phyloP scores from a whole-genome alignment of 345 rosid species.

The Acer campestre region DNA sequence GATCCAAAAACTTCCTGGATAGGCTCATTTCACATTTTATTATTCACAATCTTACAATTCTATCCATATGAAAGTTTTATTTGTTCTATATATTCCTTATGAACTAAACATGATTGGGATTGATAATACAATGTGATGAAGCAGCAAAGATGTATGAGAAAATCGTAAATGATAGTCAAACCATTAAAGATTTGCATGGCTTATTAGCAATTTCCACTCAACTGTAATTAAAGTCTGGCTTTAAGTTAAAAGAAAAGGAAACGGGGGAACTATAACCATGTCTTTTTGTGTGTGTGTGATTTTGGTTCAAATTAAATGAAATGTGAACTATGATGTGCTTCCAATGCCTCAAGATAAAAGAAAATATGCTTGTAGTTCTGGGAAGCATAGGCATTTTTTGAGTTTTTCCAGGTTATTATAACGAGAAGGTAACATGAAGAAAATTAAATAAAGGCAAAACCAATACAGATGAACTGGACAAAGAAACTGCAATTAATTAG shows the following conservation, averaged over 20 bases:
- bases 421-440: neutral
- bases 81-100: neutral
- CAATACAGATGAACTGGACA: neutral
- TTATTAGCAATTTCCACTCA: slow-evolving; percentile 3
- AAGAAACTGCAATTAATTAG: neutral
- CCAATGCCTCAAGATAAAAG: neutral
- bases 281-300: neutral
- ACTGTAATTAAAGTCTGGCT: no score
- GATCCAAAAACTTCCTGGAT: neutral
- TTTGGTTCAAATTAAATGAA: slow-evolving; percentile 1
- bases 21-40: neutral
- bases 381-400: neutral
- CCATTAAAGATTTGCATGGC: neutral
- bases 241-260: no score
- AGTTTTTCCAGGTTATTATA: neutral
- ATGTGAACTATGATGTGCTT: neutral
- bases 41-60: neutral
- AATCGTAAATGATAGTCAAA: slow-evolving; percentile 7
- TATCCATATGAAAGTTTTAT: no score
- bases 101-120: neutral
- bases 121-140: neutral
- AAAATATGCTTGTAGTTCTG: neutral
- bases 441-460: neutral
- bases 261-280: neutral
- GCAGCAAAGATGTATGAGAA: neutral